Evolutionary conservation across 208 protist genomes (phyloP).

Genomic region (Wallacemonas rigidus): DNA sequence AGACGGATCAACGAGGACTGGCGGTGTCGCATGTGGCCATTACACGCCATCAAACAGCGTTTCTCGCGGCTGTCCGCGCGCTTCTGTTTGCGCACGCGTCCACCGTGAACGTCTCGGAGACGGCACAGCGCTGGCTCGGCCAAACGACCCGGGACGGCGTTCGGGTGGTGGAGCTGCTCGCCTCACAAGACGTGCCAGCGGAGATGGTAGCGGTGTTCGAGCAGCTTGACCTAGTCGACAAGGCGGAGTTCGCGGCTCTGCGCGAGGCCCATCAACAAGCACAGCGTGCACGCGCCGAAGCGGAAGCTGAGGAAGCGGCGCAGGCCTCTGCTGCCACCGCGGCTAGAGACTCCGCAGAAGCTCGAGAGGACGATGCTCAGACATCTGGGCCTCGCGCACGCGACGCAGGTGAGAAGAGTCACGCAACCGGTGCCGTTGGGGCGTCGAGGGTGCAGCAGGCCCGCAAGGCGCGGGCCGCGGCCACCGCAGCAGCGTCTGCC

Average conservation of each 20-base stretch:
- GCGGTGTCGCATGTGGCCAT: constrained; percentile 49
- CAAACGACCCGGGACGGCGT: constrained; percentile 19
- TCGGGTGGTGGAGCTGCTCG: constrained; percentile 26
- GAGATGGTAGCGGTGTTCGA: constrained; percentile 15
- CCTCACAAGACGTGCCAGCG: constrained; percentile 19
- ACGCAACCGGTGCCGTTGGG: constrained; percentile 9
- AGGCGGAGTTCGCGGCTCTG: background rate
- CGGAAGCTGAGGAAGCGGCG: constrained; percentile 3
- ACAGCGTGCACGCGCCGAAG: background rate
- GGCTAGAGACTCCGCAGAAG: background rate
- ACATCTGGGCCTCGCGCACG: no score
- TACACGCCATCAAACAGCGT: constrained; percentile 25
- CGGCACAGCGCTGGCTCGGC: constrained; percentile 29
- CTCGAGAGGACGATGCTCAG: constrained; percentile 14
- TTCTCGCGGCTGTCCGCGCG: constrained; percentile 30
- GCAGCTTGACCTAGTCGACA: constrained; percentile 15
- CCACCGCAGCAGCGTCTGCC: constrained; percentile 4
- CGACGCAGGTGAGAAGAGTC: background rate
- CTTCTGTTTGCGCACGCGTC: background rate
- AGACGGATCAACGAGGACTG: constrained; percentile 25
- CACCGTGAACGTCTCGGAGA: constrained; percentile 26
- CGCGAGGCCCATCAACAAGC: constrained; percentile 6
- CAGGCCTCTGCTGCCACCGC: no score
- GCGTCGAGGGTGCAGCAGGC: constrained; percentile 53
- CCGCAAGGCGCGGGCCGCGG: constrained; percentile 38